phyloP scores from a whole-genome alignment of 805 yeast genomes.

The Kluyveromyces siamensis region DNA sequence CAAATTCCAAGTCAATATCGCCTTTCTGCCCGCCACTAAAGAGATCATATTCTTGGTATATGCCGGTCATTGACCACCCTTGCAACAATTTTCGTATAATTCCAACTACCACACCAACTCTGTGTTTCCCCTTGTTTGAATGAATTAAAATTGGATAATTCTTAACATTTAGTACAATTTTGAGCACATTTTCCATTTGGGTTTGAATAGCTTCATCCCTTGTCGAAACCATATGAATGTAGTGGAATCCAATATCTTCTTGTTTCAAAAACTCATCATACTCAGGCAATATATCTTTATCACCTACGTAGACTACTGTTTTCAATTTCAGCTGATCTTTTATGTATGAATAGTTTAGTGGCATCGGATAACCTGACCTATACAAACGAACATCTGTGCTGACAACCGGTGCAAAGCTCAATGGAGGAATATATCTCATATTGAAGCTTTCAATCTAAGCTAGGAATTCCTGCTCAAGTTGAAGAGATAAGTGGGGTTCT shows the following conservation, averaged over 20 bases:
- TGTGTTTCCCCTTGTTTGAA: conserved; percentile 94
- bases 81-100: conserved; percentile 75
- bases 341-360: conserved; percentile 72
- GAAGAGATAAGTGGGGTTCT: background rate
- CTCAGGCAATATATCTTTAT: conserved; percentile 44
- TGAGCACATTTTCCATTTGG: conserved; percentile 48
- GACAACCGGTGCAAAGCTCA: conserved; percentile 73
- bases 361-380: conserved; percentile 91
- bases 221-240: conserved; percentile 60
- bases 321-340: conserved; percentile 52
- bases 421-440: conserved; percentile 65
- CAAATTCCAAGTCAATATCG: conserved; percentile 82
- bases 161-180: conserved; percentile 47
- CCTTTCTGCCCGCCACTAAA: conserved; percentile 86
- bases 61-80: conserved; percentile 90
- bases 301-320: conserved; percentile 79
- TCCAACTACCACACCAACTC: conserved; percentile 92
- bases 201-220: conserved; percentile 61
- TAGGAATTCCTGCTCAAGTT: too few species aligned
- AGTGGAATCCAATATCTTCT: conserved; percentile 45
- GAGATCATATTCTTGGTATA: conserved; percentile 86
- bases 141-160: conserved; percentile 86
- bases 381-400: conserved; percentile 66
- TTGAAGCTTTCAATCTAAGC: too few species aligned
- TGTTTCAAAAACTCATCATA: conserved; percentile 61